These are phyloP conservation scores for Phytophthora citrophthora DNA, from an alignment of 352 stramenopile genomes.

Conservation along the genomic window DNA sequence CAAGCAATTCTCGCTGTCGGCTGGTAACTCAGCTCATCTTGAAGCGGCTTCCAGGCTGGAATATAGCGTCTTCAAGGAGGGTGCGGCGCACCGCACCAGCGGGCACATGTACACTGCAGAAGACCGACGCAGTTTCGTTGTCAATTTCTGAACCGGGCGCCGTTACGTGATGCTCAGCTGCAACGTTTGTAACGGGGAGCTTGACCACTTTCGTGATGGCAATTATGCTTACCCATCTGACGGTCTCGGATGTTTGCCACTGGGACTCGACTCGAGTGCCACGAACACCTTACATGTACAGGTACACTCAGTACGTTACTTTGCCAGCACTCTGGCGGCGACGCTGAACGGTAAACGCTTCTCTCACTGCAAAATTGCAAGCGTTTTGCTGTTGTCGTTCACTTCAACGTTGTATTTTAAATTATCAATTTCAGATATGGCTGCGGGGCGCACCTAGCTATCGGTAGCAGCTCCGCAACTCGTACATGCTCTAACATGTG, in stretches of 20 bases:
- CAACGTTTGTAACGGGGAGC: constrained; percentile 21
- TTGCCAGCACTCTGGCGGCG: no score
- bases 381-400: not conserved
- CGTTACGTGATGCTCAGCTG: constrained; percentile 15
- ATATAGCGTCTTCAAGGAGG: not conserved
- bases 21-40: constrained; percentile 16
- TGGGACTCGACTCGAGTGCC: not conserved
- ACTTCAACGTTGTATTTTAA: constrained; percentile 20
- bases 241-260: no score
- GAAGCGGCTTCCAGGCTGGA: not conserved
- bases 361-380: no score
- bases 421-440: constrained; percentile 34
- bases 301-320: no score
- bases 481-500: constrained; percentile 43
- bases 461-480: constrained; percentile 12
- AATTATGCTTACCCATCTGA: not conserved
- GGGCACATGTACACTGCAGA: no score
- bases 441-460: constrained; percentile 1
- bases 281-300: not conserved
- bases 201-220: constrained; percentile 6
- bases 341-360: not conserved
- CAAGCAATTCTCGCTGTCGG: constrained; percentile 2
- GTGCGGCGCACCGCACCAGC: not conserved
- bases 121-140: not conserved
- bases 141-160: constrained; percentile 14